A percentile compares a stretch with the other conserved stretches of the same genome.
Conservation (phyloP, 2,329 filamentous ascomycete species). For the Elsinoe australis region DNA sequence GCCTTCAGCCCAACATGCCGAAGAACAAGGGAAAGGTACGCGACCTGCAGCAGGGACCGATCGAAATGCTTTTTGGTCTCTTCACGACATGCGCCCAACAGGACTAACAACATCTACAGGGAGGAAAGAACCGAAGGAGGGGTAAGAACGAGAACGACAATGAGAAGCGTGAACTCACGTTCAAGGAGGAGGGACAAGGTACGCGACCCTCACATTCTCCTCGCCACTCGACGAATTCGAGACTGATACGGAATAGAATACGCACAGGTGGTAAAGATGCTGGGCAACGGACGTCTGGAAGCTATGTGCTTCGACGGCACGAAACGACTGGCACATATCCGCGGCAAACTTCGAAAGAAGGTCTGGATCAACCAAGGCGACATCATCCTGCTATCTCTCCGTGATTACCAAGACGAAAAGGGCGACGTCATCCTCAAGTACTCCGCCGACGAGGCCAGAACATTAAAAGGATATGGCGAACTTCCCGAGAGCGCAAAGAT, state of each 20-base stretch:
- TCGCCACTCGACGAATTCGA: neutral
- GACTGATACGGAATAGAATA: slow-evolving; percentile 49
- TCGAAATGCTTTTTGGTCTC: slow-evolving; percentile 22
- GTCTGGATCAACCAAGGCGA: slow-evolving; percentile 99
- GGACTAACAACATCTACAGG: slow-evolving; percentile 49
- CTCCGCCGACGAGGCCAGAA: slow-evolving; percentile 87
- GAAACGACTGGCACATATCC: slow-evolving; percentile 75
- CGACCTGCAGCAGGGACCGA: slow-evolving; percentile 18
- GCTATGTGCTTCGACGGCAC: slow-evolving; percentile 92
- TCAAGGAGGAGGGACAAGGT: slow-evolving; percentile 96
- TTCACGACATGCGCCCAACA: too few species aligned
- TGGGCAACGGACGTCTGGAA: slow-evolving; percentile 89
- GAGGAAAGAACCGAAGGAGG: slow-evolving; percentile 95
- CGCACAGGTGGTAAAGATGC: slow-evolving; percentile 88
- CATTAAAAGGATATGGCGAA: slow-evolving; percentile 94
- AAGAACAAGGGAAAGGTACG: slow-evolving; percentile 99
- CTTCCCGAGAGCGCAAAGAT: slow-evolving; percentile 97
- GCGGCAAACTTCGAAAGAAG: slow-evolving; percentile 98
- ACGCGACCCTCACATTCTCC: slow-evolving; percentile 24
- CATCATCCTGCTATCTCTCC: slow-evolving; percentile 80
- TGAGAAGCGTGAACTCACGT: slow-evolving; percentile 95
- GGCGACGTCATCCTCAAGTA: slow-evolving; percentile 93
- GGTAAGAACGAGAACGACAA: slow-evolving; percentile 86
- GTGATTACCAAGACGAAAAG: slow-evolving; percentile 92
- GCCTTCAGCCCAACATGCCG: slow-evolving; percentile 59